These are phyloP conservation scores for Wickerhamomyces chambardii DNA, from an alignment of 805 yeast species.

Conservation along the genomic window DNA sequence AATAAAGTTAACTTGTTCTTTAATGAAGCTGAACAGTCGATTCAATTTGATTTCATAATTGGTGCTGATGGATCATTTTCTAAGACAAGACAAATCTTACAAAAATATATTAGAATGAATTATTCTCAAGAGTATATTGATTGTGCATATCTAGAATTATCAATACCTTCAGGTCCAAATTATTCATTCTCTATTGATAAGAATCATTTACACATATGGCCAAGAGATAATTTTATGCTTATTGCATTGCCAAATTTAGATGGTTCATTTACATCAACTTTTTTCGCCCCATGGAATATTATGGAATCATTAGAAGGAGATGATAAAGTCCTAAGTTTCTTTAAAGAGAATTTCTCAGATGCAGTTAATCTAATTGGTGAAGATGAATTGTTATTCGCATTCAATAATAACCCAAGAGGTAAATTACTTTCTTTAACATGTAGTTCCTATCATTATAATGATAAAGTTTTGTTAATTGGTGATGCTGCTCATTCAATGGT, in stretches of 20 bases:
- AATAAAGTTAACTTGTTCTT: slow-evolving; percentile 14
- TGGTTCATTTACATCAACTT: slow-evolving; percentile 84
- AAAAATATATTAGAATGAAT: slow-evolving; percentile 59
- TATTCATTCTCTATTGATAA: slow-evolving; percentile 38
- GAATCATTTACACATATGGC: slow-evolving; percentile 90
- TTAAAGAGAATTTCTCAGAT: slow-evolving; percentile 59
- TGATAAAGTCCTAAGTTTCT: slow-evolving; percentile 41
- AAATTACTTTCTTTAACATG: slow-evolving; percentile 68
- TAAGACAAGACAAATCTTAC: slow-evolving; percentile 59
- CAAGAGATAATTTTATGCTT: slow-evolving; percentile 76
- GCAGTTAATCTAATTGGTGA: slow-evolving; percentile 63
- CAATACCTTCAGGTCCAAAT: slow-evolving; percentile 49
- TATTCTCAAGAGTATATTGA: slow-evolving; percentile 72
- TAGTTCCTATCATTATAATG: slow-evolving; percentile 57
- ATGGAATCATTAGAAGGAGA: slow-evolving; percentile 43
- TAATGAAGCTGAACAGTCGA: slow-evolving; percentile 10
- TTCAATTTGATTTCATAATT: slow-evolving; percentile 47
- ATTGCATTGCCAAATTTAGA: slow-evolving; percentile 82
- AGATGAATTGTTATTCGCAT: slow-evolving; percentile 39
- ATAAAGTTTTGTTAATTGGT: slow-evolving; percentile 64
- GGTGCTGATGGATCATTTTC: slow-evolving; percentile 90
- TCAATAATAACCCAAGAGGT: slow-evolving; percentile 59
- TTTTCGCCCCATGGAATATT: slow-evolving; percentile 72
- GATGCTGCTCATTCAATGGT: slow-evolving; percentile 98
- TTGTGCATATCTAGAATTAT: slow-evolving; percentile 74